Evolutionary conservation across 2,329 filamentous ascomycete species (phyloP).

Genomic region (Mollisia scopiformis): DNA sequence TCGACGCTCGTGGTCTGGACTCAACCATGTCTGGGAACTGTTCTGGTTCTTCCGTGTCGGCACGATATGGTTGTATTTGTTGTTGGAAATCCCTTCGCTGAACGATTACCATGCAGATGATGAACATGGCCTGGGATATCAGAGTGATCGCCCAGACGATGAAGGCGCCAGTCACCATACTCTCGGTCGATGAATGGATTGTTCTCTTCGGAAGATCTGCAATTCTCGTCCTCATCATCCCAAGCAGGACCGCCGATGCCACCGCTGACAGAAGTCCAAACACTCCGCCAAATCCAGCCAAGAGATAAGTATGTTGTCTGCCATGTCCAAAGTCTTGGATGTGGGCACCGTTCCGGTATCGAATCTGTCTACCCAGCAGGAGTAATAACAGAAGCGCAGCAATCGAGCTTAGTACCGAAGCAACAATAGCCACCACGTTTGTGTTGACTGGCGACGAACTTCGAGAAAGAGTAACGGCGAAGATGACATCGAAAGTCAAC

Average conservation of each 20-base stretch:
- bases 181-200: conserved; percentile 22
- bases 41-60: conserved; percentile 22
- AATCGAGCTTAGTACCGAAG: conserved; percentile 28
- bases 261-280: conserved; percentile 30
- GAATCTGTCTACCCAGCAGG: conserved; percentile 32
- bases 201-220: conserved; percentile 25
- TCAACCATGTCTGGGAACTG: conserved; percentile 29
- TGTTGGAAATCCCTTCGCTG: conserved; percentile 33
- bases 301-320: conserved; percentile 31
- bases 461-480: conserved; percentile 29
- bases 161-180: conserved; percentile 31
- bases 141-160: conserved; percentile 33
- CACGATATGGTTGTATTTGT: conserved; percentile 30
- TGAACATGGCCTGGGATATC: conserved; percentile 31
- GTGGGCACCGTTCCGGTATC: conserved; percentile 31
- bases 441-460: conserved; percentile 13
- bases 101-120: conserved; percentile 32
- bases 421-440: conserved; percentile 29
- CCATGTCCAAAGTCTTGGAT: conserved; percentile 31
- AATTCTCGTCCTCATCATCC: conserved; percentile 25
- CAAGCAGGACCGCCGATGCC: conserved; percentile 30
- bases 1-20: conserved; percentile 18
- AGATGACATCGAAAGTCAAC: conserved; percentile 35
- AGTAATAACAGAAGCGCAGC: conserved; percentile 27
- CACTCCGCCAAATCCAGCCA: conserved; percentile 30